Conservation (phyloP, 352 stramenopile species). For the Globisporangium megalacanthum region DNA sequence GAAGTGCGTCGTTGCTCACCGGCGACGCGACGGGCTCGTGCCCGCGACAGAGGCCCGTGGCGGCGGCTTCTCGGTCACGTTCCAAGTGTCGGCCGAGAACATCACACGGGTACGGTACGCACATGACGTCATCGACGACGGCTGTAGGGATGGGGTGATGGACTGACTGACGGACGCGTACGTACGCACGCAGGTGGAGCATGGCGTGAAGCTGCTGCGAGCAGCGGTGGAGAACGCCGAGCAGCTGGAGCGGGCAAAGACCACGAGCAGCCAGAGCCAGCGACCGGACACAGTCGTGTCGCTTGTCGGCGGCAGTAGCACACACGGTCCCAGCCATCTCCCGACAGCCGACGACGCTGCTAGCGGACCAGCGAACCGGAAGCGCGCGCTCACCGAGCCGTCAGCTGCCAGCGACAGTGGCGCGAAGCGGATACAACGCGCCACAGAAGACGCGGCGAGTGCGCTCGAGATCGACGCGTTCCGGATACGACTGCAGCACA, state of each 20-base stretch:
- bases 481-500: constrained; percentile 61
- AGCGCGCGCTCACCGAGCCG: constrained; percentile 9
- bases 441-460: constrained; percentile 10
- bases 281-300: neutral
- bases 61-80: constrained; percentile 31
- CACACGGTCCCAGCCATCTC: no score
- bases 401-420: constrained; percentile 16
- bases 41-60: neutral
- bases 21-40: constrained; percentile 9
- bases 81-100: constrained; percentile 50
- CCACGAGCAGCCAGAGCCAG: neutral
- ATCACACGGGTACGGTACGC: constrained; percentile 31
- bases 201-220: constrained; percentile 27
- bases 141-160: neutral
- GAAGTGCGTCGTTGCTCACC: constrained; percentile 49
- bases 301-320: no score
- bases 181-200: constrained; percentile 8
- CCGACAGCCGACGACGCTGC: neutral
- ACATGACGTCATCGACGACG: neutral
- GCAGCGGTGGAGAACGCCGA: constrained; percentile 33
- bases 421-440: constrained; percentile 15
- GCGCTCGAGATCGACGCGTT: constrained; percentile 39
- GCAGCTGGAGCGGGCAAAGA: constrained; percentile 19
- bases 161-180: neutral
- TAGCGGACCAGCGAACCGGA: neutral